phyloP scores from a whole-genome alignment of 257 asterid genomes.

The Asclepias syriaca region DNA sequence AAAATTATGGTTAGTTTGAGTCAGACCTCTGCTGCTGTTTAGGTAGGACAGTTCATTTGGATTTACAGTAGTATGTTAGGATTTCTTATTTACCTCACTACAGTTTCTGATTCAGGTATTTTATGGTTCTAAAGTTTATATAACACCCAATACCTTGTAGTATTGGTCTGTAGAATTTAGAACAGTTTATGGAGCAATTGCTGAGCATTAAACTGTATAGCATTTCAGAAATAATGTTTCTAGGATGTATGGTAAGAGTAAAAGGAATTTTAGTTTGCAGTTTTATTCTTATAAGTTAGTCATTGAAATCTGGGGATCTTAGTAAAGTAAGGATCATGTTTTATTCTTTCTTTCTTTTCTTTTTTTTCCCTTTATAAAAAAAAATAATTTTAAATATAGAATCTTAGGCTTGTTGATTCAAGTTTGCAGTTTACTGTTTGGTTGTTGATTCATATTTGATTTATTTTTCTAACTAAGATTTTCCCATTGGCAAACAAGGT shows the following conservation, averaged over 20 bases:
- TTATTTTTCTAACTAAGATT: not conserved
- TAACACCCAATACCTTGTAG: not conserved
- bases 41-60: not conserved
- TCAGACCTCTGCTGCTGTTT: not conserved
- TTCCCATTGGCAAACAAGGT: not conserved
- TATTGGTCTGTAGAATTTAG: not conserved
- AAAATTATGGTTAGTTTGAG: not conserved
- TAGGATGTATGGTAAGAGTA: not conserved
- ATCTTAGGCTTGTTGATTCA: not conserved
- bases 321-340: not conserved
- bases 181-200: not conserved
- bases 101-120: not conserved
- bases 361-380: no score
- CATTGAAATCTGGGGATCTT: not conserved
- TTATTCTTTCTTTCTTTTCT: not conserved
- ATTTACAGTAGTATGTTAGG: not conserved
- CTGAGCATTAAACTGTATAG: not conserved
- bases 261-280: not conserved
- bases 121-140: not conserved
- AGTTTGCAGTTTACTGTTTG: not conserved
- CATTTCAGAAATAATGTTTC: not conserved
- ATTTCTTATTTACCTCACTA: not conserved
- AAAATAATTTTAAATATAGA: not conserved
- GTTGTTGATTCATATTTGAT: not conserved
- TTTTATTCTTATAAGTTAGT: not conserved